phyloP scores from a whole-genome alignment of 257 asterid species.

The Galeopsis tetrahit region DNA sequence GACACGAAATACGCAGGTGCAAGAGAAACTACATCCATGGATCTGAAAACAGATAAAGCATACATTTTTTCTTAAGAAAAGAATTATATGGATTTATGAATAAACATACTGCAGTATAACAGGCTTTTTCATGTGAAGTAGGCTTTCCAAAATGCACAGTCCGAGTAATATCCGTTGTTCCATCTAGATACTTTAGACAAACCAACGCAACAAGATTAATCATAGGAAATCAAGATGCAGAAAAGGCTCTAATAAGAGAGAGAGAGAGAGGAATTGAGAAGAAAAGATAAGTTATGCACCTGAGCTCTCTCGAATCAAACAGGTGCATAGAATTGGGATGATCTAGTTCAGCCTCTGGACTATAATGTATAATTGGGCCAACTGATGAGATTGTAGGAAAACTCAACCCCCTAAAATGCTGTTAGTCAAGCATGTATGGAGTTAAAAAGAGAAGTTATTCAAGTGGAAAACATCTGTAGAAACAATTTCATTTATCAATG shows the following conservation, averaged over 20 bases:
- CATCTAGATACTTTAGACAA: conserved; percentile 78
- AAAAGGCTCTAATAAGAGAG: conserved; percentile 16
- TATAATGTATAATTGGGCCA: conserved; percentile 86
- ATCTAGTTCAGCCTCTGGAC: conserved; percentile 74
- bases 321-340: conserved; percentile 77
- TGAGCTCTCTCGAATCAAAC: conserved; percentile 99
- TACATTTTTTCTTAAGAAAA: conserved; percentile 1
- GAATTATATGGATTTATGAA: background rate
- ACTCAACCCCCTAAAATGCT: conserved; percentile 94
- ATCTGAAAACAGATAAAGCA: conserved; percentile 4
- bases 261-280: conserved; percentile 21
- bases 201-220: conserved; percentile 30
- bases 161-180: conserved; percentile 99
- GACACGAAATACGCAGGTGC: conserved; percentile 13
- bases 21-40: conserved; percentile 17
- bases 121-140: no score
- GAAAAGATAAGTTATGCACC: conserved; percentile 48
- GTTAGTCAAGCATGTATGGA: conserved; percentile 37
- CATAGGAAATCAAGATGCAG: conserved; percentile 32
- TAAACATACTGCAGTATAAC: conserved; percentile 87
- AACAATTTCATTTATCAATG: background rate
- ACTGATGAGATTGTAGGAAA: conserved; percentile 94
- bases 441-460: conserved; percentile 21
- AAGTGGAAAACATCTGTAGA: background rate
- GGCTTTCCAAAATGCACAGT: conserved; percentile 94